A percentile compares a stretch with the other conserved stretches of the same genome.
These are phyloP conservation scores for Euphrasia confusa DNA, from an alignment of 257 asterid species.

Conservation along the genomic window DNA sequence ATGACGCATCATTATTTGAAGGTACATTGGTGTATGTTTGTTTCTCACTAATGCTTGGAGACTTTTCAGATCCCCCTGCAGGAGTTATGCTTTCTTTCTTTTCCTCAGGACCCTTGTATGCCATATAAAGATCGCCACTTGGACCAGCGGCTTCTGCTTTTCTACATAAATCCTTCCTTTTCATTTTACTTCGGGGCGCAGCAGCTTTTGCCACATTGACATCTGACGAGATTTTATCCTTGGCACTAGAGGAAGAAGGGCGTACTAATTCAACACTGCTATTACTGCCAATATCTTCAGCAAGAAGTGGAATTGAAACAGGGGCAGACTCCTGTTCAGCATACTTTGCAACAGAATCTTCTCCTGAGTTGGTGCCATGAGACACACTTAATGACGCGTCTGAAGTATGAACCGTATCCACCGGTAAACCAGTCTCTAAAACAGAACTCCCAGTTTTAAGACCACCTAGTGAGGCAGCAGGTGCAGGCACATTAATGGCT, in stretches of 20 bases:
- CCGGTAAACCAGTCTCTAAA: conserved; percentile 24
- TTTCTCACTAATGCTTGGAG: conserved; percentile 32
- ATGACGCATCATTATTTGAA: conserved; percentile 29
- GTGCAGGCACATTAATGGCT: conserved; percentile 28
- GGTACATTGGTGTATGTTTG: conserved; percentile 30
- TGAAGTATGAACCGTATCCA: conserved; percentile 22
- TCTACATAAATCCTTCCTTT: conserved; percentile 40
- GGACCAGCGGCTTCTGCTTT: conserved; percentile 70
- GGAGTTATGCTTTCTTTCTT: conserved; percentile 41
- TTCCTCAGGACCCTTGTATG: conserved; percentile 78
- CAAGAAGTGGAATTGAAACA: conserved; percentile 28
- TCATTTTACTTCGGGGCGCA: conserved; percentile 38
- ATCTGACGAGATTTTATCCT: conserved; percentile 46
- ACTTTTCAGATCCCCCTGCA: conserved; percentile 33
- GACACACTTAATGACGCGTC: conserved; percentile 22
- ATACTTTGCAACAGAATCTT: conserved; percentile 26
- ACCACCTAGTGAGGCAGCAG: conserved; percentile 25
- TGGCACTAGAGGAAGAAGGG: conserved; percentile 26
- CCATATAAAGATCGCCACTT: conserved; percentile 69
- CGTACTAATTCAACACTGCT: conserved; percentile 27
- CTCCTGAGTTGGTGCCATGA: conserved; percentile 27
- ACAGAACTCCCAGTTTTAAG: conserved; percentile 7
- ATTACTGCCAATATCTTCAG: conserved; percentile 29
- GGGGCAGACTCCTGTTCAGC: conserved; percentile 31
- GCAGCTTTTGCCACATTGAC: conserved; percentile 36